Evolutionary conservation across 164 flowering plant species (phyloP).

Genomic region (Saururus chinensis): DNA sequence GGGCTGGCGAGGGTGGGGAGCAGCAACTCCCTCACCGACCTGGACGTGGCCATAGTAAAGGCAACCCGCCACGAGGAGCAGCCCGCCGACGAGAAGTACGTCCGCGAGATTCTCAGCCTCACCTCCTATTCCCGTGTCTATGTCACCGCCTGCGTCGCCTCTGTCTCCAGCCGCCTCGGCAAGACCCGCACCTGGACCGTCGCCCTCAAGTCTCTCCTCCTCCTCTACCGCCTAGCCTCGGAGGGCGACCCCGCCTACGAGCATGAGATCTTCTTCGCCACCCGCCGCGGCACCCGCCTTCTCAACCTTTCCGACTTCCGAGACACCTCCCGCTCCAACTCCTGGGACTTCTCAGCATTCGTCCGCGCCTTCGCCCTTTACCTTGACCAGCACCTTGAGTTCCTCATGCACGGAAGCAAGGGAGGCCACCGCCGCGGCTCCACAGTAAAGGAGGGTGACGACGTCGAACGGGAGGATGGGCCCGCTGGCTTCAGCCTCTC

Average conservation of each 20-base stretch:
- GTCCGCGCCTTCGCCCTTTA: constrained; percentile 65
- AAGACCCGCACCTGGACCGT: constrained; percentile 86
- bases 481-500: background rate
- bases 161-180: constrained; percentile 54
- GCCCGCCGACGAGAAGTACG: constrained; percentile 65
- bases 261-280: constrained; percentile 72
- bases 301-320: constrained; percentile 80
- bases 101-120: constrained; percentile 43
- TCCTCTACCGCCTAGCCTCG: constrained; percentile 54
- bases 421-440: constrained; percentile 13
- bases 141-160: constrained; percentile 44
- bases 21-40: constrained; percentile 50
- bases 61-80: constrained; percentile 83
- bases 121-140: constrained; percentile 44
- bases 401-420: constrained; percentile 47
- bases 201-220: constrained; percentile 66
- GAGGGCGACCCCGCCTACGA: constrained; percentile 71
- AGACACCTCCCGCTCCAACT: constrained; percentile 40
- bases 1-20: constrained; percentile 41
- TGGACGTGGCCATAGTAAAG: constrained; percentile 81
- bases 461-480: background rate
- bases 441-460: background rate
- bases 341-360: constrained; percentile 87
- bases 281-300: constrained; percentile 67
- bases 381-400: constrained; percentile 72